These are phyloP conservation scores for Boletus tomentosulus DNA, from an alignment of 768 basidiomycete genomes.

Conservation along the genomic window DNA sequence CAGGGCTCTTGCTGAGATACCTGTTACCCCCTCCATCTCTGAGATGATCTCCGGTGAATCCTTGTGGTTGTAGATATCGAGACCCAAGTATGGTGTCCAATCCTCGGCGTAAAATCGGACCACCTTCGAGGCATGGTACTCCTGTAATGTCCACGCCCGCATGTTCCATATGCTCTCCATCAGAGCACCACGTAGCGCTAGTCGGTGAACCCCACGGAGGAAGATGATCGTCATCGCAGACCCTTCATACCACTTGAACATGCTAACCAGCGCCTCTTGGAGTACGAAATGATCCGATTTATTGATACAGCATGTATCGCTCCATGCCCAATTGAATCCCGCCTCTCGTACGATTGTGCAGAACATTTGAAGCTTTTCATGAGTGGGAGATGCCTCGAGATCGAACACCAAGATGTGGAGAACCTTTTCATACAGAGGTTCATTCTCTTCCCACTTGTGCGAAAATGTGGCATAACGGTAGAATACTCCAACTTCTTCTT, in stretches of 20 bases:
- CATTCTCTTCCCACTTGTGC: neutral
- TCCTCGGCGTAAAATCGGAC: neutral
- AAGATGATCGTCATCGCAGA: neutral
- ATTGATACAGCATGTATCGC: neutral
- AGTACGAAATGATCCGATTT: neutral
- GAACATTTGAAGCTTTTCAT: neutral
- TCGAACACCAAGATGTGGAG: neutral
- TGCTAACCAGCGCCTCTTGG: neutral
- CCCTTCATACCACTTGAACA: neutral
- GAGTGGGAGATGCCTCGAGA: neutral
- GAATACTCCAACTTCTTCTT: neutral
- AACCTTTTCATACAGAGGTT: neutral
- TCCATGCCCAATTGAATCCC: neutral
- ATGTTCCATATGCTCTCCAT: neutral
- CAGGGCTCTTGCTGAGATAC: neutral
- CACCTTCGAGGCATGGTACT: neutral
- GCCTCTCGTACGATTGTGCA: neutral
- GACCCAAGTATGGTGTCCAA: neutral
- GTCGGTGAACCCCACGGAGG: neutral
- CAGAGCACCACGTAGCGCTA: neutral
- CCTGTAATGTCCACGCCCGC: neutral
- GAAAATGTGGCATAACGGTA: neutral
- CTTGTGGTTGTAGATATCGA: neutral
- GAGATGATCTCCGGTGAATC: neutral
- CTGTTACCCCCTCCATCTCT: neutral